Conservation (phyloP, 495 filamentous ascomycete species). For the Haplographium delicatum region DNA sequence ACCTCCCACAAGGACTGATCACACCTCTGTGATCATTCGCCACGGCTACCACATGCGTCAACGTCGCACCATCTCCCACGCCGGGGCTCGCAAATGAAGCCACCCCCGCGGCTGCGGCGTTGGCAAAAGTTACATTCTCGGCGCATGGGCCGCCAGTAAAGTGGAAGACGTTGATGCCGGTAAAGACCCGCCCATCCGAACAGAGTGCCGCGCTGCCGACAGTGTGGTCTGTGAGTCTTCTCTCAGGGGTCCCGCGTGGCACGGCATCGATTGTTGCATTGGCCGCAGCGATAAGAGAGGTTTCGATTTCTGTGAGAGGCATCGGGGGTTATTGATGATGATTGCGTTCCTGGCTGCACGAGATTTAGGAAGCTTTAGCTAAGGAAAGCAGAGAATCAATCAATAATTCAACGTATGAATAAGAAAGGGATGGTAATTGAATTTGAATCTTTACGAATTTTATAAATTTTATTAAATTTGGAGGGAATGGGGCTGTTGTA, state of each 20-base stretch:
- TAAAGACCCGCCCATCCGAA: constrained; percentile 21
- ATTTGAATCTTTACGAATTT: too few species aligned
- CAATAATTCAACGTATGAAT: too few species aligned
- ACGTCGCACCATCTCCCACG: background rate
- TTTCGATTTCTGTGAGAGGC: background rate
- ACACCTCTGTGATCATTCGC: constrained; percentile 26
- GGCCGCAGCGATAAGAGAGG: constrained; percentile 8
- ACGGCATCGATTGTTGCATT: constrained; percentile 7
- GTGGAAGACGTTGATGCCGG: constrained; percentile 30
- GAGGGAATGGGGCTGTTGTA: too few species aligned
- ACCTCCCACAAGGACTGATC: constrained; percentile 30
- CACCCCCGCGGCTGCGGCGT: constrained; percentile 24
- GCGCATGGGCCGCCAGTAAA: constrained; percentile 32
- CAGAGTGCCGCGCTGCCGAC: constrained; percentile 6
- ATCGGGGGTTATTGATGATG: too few species aligned
- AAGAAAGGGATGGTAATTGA: too few species aligned
- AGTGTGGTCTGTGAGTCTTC: constrained; percentile 16
- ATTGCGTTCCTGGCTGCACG: too few species aligned
- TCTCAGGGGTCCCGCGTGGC: background rate
- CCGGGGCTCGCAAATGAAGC: constrained; percentile 7
- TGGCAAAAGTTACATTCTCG: constrained; percentile 28
- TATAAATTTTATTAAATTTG: too few species aligned
- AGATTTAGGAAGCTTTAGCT: too few species aligned
- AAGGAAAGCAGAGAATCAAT: too few species aligned
- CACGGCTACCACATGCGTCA: constrained; percentile 26